Conservation (phyloP, 805 yeast species). For the Lachancea lanzarotensis region DNA sequence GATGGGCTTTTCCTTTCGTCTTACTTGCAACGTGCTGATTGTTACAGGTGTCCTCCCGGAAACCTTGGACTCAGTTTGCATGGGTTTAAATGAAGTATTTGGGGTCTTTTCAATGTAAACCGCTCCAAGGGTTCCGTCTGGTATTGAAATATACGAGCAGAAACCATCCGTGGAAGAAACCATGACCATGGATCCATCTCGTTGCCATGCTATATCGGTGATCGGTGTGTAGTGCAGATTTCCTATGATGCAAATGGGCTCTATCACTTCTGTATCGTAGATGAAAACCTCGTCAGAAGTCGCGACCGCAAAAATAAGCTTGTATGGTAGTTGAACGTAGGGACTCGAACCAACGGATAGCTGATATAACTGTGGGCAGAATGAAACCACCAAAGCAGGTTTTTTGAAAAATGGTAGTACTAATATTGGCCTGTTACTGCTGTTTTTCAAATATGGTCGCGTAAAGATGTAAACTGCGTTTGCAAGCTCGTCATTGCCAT, state of each 20-base stretch:
- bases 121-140: constrained; percentile 48
- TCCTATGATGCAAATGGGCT: constrained; percentile 67
- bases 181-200: constrained; percentile 63
- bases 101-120: neutral
- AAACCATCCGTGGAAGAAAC: constrained; percentile 90
- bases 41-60: neutral
- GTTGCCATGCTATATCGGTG: constrained; percentile 83
- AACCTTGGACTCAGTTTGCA: neutral
- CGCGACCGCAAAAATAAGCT: constrained; percentile 87
- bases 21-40: neutral
- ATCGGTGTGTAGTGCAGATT: constrained; percentile 84
- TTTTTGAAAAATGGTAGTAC: constrained; percentile 72
- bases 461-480: constrained; percentile 80
- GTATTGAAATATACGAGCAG: constrained; percentile 61
- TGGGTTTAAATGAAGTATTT: neutral
- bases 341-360: constrained; percentile 11
- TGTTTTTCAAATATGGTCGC: constrained; percentile 48
- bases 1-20: neutral
- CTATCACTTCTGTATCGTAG: constrained; percentile 66
- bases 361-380: constrained; percentile 61
- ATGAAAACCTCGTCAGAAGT: constrained; percentile 79
- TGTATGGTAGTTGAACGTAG: constrained; percentile 59
- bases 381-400: constrained; percentile 78
- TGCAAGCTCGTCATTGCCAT: constrained; percentile 35
- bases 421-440: constrained; percentile 60